Percentiles rank a stretch among this genome's conserved stretches.
phyloP scores from a whole-genome alignment of 2,329 filamentous ascomycete genomes.

The Fonsecaea multimorphosa region DNA sequence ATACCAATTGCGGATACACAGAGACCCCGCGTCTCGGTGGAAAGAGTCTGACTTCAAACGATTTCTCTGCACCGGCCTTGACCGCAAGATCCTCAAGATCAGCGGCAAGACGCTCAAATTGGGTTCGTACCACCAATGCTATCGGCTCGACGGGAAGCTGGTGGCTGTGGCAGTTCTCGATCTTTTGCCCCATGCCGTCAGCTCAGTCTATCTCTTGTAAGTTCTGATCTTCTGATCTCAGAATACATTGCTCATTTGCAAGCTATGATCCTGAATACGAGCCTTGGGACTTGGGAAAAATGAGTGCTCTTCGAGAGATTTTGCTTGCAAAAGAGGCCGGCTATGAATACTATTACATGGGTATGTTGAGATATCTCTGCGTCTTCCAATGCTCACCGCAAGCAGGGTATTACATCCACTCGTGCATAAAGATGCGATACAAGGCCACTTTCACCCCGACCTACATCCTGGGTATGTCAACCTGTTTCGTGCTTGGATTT shows the following conservation, averaged over 20 bases:
- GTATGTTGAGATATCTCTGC: slow-evolving; percentile 41
- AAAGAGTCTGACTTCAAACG: slow-evolving; percentile 53
- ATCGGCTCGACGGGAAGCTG: slow-evolving; percentile 56
- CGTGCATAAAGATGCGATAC: slow-evolving; percentile 59
- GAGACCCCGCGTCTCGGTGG: slow-evolving; percentile 53
- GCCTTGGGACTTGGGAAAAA: slow-evolving; percentile 67
- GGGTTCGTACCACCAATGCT: slow-evolving; percentile 59
- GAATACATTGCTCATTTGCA: slow-evolving; percentile 18
- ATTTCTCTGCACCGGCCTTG: slow-evolving; percentile 56
- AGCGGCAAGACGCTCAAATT: slow-evolving; percentile 51
- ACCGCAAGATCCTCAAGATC: slow-evolving; percentile 46
- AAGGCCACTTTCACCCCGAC: slow-evolving; percentile 56
- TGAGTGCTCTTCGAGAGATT: slow-evolving; percentile 67
- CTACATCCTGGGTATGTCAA: slow-evolving; percentile 53
- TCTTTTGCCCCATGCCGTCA: slow-evolving; percentile 54
- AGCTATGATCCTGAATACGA: slow-evolving; percentile 67
- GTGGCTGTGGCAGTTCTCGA: slow-evolving; percentile 58
- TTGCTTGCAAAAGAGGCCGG: slow-evolving; percentile 60
- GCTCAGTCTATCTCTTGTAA: slow-evolving; percentile 59
- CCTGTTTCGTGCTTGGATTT: neutral
- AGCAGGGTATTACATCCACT: slow-evolving; percentile 67
- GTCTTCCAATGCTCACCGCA: slow-evolving; percentile 2
- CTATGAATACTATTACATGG: slow-evolving; percentile 71
- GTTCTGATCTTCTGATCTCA: slow-evolving; percentile 23
- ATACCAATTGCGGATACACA: slow-evolving; percentile 55